Evolutionary conservation across 2,329 filamentous ascomycete genomes (phyloP).

Genomic region (Periconia macrospinosa): DNA sequence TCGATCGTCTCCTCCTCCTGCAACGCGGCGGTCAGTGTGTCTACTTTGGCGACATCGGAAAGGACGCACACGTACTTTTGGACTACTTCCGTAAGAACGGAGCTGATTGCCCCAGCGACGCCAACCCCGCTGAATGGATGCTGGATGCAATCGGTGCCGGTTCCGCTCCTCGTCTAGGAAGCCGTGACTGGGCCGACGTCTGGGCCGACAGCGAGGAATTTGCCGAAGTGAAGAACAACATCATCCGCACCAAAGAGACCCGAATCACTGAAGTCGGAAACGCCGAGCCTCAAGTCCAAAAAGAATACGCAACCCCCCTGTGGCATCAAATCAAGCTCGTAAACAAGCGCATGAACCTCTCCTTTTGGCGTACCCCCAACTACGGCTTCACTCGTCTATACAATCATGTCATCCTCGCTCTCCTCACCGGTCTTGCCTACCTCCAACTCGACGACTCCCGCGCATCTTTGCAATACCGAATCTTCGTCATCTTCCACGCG

Average conservation of each 20-base stretch:
- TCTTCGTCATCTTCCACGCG: constrained; percentile 90
- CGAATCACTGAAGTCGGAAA: constrained; percentile 54
- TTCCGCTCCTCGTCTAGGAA: constrained; percentile 69
- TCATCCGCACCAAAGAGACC: constrained; percentile 66
- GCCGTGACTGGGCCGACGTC: constrained; percentile 77
- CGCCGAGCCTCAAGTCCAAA: constrained; percentile 56
- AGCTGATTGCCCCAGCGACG: constrained; percentile 59
- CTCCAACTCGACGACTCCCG: constrained; percentile 76
- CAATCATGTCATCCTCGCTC: constrained; percentile 76
- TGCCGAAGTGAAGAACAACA: constrained; percentile 65
- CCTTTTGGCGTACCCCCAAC: constrained; percentile 84
- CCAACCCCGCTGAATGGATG: constrained; percentile 74
- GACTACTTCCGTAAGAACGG: constrained; percentile 57
- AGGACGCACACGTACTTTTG: constrained; percentile 71
- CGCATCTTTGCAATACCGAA: constrained; percentile 76
- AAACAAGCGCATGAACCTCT: constrained; percentile 69
- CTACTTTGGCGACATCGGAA: constrained; percentile 83
- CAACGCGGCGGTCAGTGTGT: constrained; percentile 78
- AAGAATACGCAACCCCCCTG: constrained; percentile 81
- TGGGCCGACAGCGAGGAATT: constrained; percentile 76
- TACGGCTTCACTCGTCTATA: constrained; percentile 88
- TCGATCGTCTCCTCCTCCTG: constrained; percentile 78
- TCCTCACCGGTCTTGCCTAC: constrained; percentile 79
- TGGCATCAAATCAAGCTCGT: constrained; percentile 79
- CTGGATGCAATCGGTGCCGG: constrained; percentile 81